Evolutionary conservation across 805 yeast genomes (phyloP).

Genomic region (Candida sakaeoensis): DNA sequence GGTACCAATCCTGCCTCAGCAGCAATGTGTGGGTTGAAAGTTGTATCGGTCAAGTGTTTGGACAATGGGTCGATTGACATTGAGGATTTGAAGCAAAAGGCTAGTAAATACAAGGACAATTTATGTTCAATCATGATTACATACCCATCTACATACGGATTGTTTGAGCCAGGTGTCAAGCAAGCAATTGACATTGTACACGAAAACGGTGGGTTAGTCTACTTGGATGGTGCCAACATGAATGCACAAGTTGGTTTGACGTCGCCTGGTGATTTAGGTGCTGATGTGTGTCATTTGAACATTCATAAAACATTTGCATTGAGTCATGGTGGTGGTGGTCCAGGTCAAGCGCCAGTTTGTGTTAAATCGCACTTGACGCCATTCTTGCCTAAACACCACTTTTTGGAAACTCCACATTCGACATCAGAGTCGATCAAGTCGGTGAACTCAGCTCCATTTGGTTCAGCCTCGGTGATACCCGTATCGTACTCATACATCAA

Average conservation of each 20-base stretch:
- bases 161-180: slow-evolving; percentile 88
- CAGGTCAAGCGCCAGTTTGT: slow-evolving; percentile 98
- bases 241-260: slow-evolving; percentile 98
- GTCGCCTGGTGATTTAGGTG: slow-evolving; percentile 96
- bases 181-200: slow-evolving; percentile 86
- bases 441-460: slow-evolving; percentile 92
- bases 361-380: slow-evolving; percentile 77
- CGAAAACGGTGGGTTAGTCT: slow-evolving; percentile 87
- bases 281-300: slow-evolving; percentile 96
- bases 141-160: slow-evolving; percentile 95
- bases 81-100: slow-evolving; percentile 68
- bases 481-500: slow-evolving; percentile 94
- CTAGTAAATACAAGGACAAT: slow-evolving; percentile 59
- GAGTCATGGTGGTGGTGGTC: slow-evolving; percentile 99
- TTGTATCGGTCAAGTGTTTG: slow-evolving; percentile 86
- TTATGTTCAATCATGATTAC: slow-evolving; percentile 95
- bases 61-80: slow-evolving; percentile 84
- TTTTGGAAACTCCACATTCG: slow-evolving; percentile 49
- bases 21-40: slow-evolving; percentile 93
- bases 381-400: slow-evolving; percentile 76
- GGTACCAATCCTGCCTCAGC: slow-evolving; percentile 99
- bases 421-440: slow-evolving; percentile 58
- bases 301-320: slow-evolving; percentile 96
- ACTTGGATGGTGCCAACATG: slow-evolving; percentile 98
- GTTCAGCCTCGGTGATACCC: slow-evolving; percentile 90